Conservation (phyloP, 345 rosid genomes). For the Arabidopsis thaliana region TAIR10.1 NC_003076.8:24199501-24200000, state of each 20-base stretch:
- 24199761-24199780: slow-evolving; percentile 88
- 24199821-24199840: slow-evolving; percentile 85
- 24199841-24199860: slow-evolving; percentile 83
- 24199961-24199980: slow-evolving; percentile 14
- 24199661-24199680: slow-evolving; percentile 75
- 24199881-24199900: slow-evolving; percentile 74
- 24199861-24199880: slow-evolving; percentile 80
- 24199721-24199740: slow-evolving; percentile 13
- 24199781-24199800: slow-evolving; percentile 84
- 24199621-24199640: slow-evolving; percentile 51
- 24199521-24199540: slow-evolving; percentile 54
- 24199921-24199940: slow-evolving; percentile 30
- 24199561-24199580: slow-evolving; percentile 52
- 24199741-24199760: slow-evolving; percentile 63
- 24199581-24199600: slow-evolving; percentile 50
- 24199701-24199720: background rate
- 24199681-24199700: slow-evolving; percentile 21
- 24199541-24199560: slow-evolving; percentile 51
- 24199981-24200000: slow-evolving; percentile 79
- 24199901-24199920: slow-evolving; percentile 39
- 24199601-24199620: slow-evolving; percentile 56
- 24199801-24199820: slow-evolving; percentile 88
- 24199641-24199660: slow-evolving; percentile 76
- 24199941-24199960: slow-evolving; percentile 21
- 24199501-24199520: slow-evolving; percentile 82